Conservation (phyloP, 106 monocot genomes). For the Gastrodia elata region DNA sequence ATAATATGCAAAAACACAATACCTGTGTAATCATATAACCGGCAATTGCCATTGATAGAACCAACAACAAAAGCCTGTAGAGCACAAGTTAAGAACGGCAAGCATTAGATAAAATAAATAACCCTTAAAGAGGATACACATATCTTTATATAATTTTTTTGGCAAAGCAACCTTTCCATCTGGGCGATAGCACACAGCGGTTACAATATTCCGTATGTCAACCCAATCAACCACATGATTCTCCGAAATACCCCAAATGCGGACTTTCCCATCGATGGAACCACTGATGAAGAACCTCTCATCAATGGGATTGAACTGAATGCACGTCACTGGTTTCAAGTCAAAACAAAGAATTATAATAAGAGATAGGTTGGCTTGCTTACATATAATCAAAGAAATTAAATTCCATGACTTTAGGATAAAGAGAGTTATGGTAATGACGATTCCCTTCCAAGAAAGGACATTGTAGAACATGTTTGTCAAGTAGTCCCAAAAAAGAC, state of each 20-base stretch:
- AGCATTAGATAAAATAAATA: not conserved
- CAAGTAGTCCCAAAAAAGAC: too few species aligned
- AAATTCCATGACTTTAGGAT: not conserved
- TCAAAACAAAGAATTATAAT: not conserved
- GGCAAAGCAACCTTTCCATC: slow-evolving; percentile 53
- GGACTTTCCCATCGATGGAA: slow-evolving; percentile 87
- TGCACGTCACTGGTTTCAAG: slow-evolving; percentile 51
- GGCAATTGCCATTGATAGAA: slow-evolving; percentile 46
- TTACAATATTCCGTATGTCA: slow-evolving; percentile 66
- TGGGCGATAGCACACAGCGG: slow-evolving; percentile 58
- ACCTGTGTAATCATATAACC: slow-evolving; percentile 66
- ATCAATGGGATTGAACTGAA: slow-evolving; percentile 80
- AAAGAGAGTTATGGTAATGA: not conserved
- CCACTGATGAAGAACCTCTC: slow-evolving; percentile 76
- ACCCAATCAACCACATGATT: slow-evolving; percentile 67
- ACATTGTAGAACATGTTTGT: too few species aligned
- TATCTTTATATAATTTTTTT: not conserved
- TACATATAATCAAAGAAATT: not conserved
- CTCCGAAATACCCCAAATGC: slow-evolving; percentile 55
- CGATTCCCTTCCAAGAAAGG: not conserved
- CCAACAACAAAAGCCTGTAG: slow-evolving; percentile 79
- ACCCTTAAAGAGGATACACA: not conserved
- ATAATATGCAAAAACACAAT: not conserved
- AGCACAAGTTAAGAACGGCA: not conserved
- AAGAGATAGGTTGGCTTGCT: not conserved